Evolutionary conservation across 148 eudicot species (phyloP).

Genomic region (Rhododendron henanense): DNA sequence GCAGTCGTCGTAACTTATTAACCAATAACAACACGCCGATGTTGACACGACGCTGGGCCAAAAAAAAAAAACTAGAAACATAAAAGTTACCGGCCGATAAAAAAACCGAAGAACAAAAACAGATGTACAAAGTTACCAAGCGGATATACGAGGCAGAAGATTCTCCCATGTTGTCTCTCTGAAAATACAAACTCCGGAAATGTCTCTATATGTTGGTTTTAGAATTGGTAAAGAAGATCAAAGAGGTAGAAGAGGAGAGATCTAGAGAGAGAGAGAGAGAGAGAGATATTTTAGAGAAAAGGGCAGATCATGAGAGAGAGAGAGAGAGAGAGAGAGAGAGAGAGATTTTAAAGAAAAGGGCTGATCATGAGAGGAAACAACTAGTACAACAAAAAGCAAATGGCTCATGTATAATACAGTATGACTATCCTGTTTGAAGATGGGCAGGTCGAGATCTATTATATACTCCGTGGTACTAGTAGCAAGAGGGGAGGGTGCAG

Average conservation of each 20-base stretch:
- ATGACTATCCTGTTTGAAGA: neutral
- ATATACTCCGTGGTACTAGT: neutral
- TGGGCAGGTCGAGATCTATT: neutral
- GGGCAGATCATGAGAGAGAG: neutral
- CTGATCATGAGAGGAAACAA: neutral
- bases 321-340: neutral
- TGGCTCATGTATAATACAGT: neutral
- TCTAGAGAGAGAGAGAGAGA: neutral
- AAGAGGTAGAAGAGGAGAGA: neutral
- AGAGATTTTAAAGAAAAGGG: neutral
- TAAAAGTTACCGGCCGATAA: neutral
- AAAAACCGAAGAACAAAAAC: neutral
- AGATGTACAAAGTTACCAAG: conserved; percentile 19
- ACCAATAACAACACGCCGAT: too few relatives aligned
- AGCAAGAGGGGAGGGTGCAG: neutral
- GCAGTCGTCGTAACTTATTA: too few relatives aligned
- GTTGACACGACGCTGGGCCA: neutral
- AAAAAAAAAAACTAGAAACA: neutral
- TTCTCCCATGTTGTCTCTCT: conserved; percentile 21
- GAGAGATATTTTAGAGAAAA: neutral
- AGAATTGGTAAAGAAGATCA: neutral
- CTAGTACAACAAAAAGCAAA: neutral
- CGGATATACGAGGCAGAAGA: conserved; percentile 35
- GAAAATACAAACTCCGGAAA: neutral
- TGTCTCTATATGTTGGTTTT: neutral